Conservation (phyloP, 2,329 filamentous ascomycete species). For the Zelopaecilomyces penicillatus region DNA sequence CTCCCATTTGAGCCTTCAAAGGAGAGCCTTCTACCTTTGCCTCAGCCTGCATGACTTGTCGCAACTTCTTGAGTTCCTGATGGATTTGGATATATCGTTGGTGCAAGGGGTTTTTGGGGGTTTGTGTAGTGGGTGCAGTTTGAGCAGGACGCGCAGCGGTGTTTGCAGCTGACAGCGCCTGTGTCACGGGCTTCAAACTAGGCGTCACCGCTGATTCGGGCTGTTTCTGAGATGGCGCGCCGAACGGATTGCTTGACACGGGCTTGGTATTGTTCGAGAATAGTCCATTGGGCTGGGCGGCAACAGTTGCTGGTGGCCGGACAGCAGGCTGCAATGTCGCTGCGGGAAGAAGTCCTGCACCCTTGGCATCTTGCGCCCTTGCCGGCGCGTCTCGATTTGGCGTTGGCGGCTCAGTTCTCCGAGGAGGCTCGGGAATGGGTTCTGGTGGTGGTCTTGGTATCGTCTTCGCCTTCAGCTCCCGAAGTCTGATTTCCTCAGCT, state of each 20-base stretch:
- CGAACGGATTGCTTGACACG: conserved; percentile 14
- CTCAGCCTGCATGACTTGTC: conserved; percentile 54
- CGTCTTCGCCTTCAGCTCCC: conserved; percentile 37
- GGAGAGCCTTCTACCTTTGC: conserved; percentile 35
- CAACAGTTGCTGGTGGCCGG: conserved; percentile 4
- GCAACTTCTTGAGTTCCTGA: conserved; percentile 55
- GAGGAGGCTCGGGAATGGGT: conserved; percentile 22
- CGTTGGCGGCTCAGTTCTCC: conserved; percentile 9
- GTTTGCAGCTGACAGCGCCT: conserved; percentile 7
- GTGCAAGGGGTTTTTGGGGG: conserved; percentile 7
- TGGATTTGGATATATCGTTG: conserved; percentile 53
- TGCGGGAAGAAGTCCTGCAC: background rate
- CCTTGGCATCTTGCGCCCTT: conserved; percentile 10
- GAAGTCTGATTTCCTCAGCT: conserved; percentile 40
- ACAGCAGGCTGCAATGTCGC: background rate
- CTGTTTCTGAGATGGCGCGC: conserved; percentile 9
- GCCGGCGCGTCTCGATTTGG: conserved; percentile 1
- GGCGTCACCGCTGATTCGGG: conserved; percentile 5
- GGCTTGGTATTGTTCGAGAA: conserved; percentile 16
- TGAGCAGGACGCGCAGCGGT: conserved; percentile 6
- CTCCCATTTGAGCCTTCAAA: conserved; percentile 59
- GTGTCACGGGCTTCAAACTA: background rate
- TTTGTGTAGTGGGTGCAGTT: background rate
- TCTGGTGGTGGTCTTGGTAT: conserved; percentile 35
- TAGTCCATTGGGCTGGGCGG: conserved; percentile 13